A percentile compares a stretch with the other conserved stretches of the same genome.
Evolutionary conservation across 1,139 yeast species (phyloP).

Genomic region (Suhomyces kunorum): DNA sequence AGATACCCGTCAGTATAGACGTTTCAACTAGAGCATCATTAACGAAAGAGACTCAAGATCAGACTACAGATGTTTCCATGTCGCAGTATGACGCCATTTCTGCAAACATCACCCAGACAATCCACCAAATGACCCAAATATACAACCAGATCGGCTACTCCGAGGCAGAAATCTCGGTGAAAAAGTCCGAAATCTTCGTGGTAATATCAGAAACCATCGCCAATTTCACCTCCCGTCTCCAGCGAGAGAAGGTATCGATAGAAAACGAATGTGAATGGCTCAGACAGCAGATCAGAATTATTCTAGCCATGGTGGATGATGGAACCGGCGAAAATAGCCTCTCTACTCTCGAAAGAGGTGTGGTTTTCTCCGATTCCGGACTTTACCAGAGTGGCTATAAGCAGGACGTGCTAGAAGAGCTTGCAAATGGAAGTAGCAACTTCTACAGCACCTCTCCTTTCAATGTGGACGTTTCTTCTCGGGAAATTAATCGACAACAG

Average conservation of each 20-base stretch:
- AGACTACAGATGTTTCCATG: conserved; percentile 1
- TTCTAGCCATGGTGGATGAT: conserved; percentile 46
- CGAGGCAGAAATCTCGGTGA: conserved; percentile 32
- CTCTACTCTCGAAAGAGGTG: conserved; percentile 30
- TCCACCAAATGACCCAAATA: conserved; percentile 34
- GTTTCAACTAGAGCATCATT: no score
- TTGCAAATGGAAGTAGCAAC: conserved; percentile 18
- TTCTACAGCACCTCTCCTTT: conserved; percentile 34
- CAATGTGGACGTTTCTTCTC: conserved; percentile 19
- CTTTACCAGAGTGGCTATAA: conserved; percentile 37
- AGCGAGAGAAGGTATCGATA: conserved; percentile 41
- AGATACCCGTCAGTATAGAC: neutral
- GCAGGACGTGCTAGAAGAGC: conserved; percentile 19
- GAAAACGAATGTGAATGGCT: conserved; percentile 52
- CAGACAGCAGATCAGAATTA: conserved; percentile 44
- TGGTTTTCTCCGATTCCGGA: conserved; percentile 27
- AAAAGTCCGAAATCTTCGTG: conserved; percentile 42
- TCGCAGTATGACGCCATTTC: conserved; percentile 11
- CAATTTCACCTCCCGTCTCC: conserved; percentile 34
- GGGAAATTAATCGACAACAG: conserved; percentile 20
- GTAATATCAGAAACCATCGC: conserved; percentile 43
- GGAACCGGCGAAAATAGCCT: conserved; percentile 31
- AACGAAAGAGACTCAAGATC: neutral
- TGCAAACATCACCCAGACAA: conserved; percentile 29
- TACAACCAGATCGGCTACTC: conserved; percentile 45